Evolutionary conservation across 495 filamentous ascomycete genomes (phyloP).

Genomic region (Neurospora sp.): DNA sequence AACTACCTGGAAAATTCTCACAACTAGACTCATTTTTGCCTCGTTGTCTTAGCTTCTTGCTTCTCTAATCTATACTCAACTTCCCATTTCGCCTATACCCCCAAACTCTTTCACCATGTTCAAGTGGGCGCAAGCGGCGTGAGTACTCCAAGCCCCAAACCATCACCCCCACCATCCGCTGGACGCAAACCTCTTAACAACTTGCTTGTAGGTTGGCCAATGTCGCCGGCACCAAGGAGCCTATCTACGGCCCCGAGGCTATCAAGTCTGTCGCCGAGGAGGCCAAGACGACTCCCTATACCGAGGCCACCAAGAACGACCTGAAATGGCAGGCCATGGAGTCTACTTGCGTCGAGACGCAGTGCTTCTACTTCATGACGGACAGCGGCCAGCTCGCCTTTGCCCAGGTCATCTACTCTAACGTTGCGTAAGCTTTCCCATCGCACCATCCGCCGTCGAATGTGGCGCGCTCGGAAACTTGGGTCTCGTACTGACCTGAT

Average conservation of each 20-base stretch:
- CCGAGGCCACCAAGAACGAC: constrained; percentile 65
- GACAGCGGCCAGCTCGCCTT: constrained; percentile 68
- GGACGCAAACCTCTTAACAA: constrained; percentile 6
- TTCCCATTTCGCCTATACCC: constrained; percentile 1
- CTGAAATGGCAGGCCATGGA: constrained; percentile 73
- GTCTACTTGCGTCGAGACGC: constrained; percentile 88
- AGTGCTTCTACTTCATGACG: constrained; percentile 84
- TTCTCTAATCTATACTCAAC: neutral
- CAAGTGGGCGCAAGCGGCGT: constrained; percentile 42
- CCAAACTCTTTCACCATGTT: constrained; percentile 29
- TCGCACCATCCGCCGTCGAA: constrained; percentile 1
- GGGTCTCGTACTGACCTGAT: constrained; percentile 17
- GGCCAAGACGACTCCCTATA: constrained; percentile 67
- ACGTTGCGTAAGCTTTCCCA: constrained; percentile 66
- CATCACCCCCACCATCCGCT: neutral
- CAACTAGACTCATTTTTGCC: constrained; percentile 1
- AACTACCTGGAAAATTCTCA: constrained; percentile 3
- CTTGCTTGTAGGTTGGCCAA: constrained; percentile 59
- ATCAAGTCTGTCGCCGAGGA: constrained; percentile 78
- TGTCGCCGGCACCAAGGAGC: constrained; percentile 91
- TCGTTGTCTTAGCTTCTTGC: constrained; percentile 1
- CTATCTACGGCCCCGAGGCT: constrained; percentile 86
- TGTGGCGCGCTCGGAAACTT: neutral
- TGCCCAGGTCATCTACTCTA: constrained; percentile 93
- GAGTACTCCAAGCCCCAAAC: constrained; percentile 4